phyloP scores from a whole-genome alignment of 2,329 filamentous ascomycete species.

The Corynespora cassiicola region DNA sequence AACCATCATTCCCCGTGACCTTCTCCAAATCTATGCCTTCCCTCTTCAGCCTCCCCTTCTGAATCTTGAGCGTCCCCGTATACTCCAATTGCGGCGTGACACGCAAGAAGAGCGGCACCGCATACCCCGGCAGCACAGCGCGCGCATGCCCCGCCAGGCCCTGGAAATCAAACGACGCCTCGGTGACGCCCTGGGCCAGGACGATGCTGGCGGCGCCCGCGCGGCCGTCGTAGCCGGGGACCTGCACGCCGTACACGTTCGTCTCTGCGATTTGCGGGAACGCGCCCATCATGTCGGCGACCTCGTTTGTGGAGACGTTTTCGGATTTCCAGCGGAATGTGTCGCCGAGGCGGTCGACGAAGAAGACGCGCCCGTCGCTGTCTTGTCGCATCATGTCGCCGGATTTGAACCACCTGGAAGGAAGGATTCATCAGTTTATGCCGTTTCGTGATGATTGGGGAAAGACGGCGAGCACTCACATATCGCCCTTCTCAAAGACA shows the following conservation, averaged over 20 bases:
- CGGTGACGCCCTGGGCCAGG: slow-evolving; percentile 39
- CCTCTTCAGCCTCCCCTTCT: slow-evolving; percentile 50
- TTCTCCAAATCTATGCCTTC: slow-evolving; percentile 52
- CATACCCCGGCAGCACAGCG: slow-evolving; percentile 51
- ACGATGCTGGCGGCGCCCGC: slow-evolving; percentile 53
- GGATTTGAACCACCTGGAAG: slow-evolving; percentile 43
- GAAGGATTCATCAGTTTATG: neutral
- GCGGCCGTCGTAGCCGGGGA: slow-evolving; percentile 54
- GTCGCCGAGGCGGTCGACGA: slow-evolving; percentile 47
- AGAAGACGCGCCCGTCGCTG: slow-evolving; percentile 41
- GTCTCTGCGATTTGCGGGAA: slow-evolving; percentile 50
- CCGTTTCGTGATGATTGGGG: neutral
- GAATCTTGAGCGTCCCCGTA: slow-evolving; percentile 55
- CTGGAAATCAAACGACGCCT: slow-evolving; percentile 39
- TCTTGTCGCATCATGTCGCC: slow-evolving; percentile 48
- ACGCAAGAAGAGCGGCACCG: slow-evolving; percentile 53
- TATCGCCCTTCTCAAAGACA: slow-evolving; percentile 47
- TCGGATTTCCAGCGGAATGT: slow-evolving; percentile 53
- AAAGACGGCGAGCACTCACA: slow-evolving; percentile 32
- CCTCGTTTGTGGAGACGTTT: slow-evolving; percentile 56
- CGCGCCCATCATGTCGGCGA: slow-evolving; percentile 49
- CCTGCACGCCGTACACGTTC: slow-evolving; percentile 53
- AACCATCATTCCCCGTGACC: slow-evolving; percentile 44
- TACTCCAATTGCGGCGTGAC: slow-evolving; percentile 50
- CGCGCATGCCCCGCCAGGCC: slow-evolving; percentile 47